Conservation (phyloP, 75 land plant species). For the Selaginella moellendorffii region DNA sequence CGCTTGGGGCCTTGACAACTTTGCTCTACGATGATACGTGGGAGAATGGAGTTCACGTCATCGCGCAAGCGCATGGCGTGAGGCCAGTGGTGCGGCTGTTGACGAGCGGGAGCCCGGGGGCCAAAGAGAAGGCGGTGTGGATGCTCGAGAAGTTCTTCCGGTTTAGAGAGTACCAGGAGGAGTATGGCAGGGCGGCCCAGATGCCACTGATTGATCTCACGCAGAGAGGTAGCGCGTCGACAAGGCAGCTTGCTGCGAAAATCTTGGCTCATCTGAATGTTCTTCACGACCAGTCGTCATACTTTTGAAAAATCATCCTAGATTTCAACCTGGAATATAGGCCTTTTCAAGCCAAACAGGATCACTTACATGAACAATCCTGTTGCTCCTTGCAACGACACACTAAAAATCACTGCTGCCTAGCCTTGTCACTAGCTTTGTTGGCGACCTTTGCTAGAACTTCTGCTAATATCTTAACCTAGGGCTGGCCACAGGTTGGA, state of each 20-base stretch:
- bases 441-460: too few species aligned
- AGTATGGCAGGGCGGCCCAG: conserved; percentile 42
- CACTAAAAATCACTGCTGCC: too few species aligned
- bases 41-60: conserved; percentile 36
- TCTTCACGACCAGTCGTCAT: conserved; percentile 41
- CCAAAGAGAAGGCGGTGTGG: conserved; percentile 47
- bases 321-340: too few species aligned
- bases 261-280: conserved; percentile 46
- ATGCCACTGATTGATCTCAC: conserved; percentile 40
- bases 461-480: too few species aligned
- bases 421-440: too few species aligned
- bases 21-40: conserved; percentile 36
- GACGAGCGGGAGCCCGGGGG: conserved; percentile 26
- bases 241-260: conserved; percentile 39
- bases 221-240: conserved; percentile 30
- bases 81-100: conserved; percentile 32
- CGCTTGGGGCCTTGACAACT: conserved; percentile 68
- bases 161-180: conserved; percentile 23
- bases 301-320: too few species aligned
- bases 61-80: conserved; percentile 35
- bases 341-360: too few species aligned
- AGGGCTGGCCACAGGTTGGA: too few species aligned
- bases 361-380: too few species aligned
- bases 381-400: too few species aligned
- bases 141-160: conserved; percentile 47